Evolutionary conservation across 371 early-diverging fungal genomes (phyloP).

Genomic region (Zychaea mexicana): DNA sequence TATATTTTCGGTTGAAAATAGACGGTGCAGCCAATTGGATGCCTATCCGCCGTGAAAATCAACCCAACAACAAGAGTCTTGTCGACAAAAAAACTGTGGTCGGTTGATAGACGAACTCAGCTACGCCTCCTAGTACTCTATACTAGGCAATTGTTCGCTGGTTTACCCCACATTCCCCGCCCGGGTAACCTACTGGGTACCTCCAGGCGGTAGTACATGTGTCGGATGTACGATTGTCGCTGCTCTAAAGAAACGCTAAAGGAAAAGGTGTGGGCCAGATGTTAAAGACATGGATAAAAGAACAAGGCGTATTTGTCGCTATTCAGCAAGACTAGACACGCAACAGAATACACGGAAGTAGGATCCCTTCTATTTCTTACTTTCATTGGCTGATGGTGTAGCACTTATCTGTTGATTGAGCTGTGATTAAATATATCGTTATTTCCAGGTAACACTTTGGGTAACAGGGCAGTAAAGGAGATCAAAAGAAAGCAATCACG

Average conservation of each 20-base stretch:
- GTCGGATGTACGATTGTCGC: not conserved
- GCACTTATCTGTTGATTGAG: not conserved
- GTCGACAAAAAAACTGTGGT: too few relatives aligned
- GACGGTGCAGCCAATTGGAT: slow-evolving; percentile 15
- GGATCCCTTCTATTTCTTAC: not conserved
- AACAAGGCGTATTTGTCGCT: not conserved
- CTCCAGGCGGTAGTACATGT: not conserved
- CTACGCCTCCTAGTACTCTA: not conserved
- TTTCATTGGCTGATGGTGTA: not conserved
- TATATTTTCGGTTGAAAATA: slow-evolving; percentile 26
- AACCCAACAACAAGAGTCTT: slow-evolving; percentile 5
- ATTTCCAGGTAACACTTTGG: too few relatives aligned
- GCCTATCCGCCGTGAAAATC: slow-evolving; percentile 3
- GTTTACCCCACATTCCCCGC: not conserved
- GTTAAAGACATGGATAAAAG: not conserved
- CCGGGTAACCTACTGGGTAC: not conserved
- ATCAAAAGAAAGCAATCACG: too few relatives aligned
- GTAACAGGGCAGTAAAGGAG: too few relatives aligned
- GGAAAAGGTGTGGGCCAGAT: too few relatives aligned
- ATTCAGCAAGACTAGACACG: not conserved
- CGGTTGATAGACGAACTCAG: not conserved
- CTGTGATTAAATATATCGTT: too few relatives aligned
- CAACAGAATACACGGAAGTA: not conserved
- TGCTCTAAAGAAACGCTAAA: not conserved
- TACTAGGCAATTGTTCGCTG: not conserved